Conservation (phyloP, 768 basidiomycete genomes). For the Lactarius evosmus region DNA sequence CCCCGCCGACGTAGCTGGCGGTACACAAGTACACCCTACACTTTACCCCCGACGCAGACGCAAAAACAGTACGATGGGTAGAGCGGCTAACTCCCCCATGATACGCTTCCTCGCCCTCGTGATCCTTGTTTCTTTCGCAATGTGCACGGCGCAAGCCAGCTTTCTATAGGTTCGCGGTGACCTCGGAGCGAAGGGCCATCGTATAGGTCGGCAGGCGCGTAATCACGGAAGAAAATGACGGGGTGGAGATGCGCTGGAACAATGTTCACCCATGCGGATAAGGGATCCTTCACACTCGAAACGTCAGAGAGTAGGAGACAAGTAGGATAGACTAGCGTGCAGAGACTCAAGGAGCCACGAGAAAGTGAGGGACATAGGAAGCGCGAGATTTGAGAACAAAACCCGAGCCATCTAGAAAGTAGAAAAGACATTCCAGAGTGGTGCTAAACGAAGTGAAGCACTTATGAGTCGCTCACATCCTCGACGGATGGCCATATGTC, state of each 20-base stretch:
- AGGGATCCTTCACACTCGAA: neutral
- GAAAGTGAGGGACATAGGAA: constrained; percentile 3
- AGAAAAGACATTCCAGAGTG: constrained; percentile 49
- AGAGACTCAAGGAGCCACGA: constrained; percentile 64
- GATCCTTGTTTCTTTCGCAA: constrained; percentile 54
- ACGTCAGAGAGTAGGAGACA: constrained; percentile 8
- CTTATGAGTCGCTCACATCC: constrained; percentile 53
- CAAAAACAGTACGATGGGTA: constrained; percentile 58
- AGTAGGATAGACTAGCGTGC: constrained; percentile 64
- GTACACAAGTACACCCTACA: neutral
- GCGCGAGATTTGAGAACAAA: constrained; percentile 26
- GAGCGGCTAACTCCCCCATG: constrained; percentile 59
- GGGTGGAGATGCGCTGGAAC: constrained; percentile 50
- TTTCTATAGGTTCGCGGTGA: constrained; percentile 65
- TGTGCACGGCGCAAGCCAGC: constrained; percentile 56
- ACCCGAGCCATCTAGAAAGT: constrained; percentile 62
- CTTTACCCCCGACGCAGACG: neutral
- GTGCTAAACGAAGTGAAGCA: constrained; percentile 57
- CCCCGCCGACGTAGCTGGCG: constrained; percentile 67
- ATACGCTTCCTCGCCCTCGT: constrained; percentile 69
- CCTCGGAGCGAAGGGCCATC: constrained; percentile 58
- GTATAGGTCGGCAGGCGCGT: constrained; percentile 51
- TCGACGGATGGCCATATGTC: constrained; percentile 61
- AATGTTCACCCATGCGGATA: constrained; percentile 42
- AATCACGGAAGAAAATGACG: constrained; percentile 52